These are phyloP conservation scores for Plantago lanceolata DNA, from an alignment of 305 asterid species.

Conservation along the genomic window DNA sequence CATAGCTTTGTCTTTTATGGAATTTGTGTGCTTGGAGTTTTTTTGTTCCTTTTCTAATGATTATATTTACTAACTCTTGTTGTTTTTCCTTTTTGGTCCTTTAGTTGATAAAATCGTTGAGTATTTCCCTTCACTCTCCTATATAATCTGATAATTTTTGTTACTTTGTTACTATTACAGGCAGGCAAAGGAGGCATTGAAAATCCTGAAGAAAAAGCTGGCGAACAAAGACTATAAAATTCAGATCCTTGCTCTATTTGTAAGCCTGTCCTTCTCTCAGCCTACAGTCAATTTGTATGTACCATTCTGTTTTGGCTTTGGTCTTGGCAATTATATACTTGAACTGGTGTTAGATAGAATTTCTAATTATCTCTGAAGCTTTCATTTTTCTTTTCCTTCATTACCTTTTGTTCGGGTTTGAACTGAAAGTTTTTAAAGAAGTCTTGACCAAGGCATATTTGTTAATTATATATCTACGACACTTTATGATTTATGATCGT, in stretches of 20 bases:
- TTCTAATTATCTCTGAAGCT: no score
- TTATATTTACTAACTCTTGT: background rate
- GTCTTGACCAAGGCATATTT: no score
- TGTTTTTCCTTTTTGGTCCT: background rate
- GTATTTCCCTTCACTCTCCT: background rate
- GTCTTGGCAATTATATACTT: no score
- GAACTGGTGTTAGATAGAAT: no score
- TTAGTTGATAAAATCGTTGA: background rate
- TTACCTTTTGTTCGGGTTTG: background rate
- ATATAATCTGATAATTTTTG: conserved; percentile 20
- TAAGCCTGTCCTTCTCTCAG: conserved; percentile 33
- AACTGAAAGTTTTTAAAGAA: background rate
- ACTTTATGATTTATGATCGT: no score
- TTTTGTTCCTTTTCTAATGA: background rate
- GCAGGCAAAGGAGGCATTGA: conserved; percentile 90
- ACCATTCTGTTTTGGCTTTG: no score
- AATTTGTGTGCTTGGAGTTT: background rate
- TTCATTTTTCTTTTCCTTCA: background rate
- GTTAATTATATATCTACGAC: no score
- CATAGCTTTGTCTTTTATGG: background rate
- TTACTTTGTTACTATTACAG: conserved; percentile 53
- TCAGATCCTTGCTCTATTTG: conserved; percentile 87
- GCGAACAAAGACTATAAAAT: conserved; percentile 77
- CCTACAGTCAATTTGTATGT: background rate
- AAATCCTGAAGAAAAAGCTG: conserved; percentile 79